Evolutionary conservation across 2,329 filamentous ascomycete species (phyloP).

Genomic region (Xylariaceae sp.): DNA sequence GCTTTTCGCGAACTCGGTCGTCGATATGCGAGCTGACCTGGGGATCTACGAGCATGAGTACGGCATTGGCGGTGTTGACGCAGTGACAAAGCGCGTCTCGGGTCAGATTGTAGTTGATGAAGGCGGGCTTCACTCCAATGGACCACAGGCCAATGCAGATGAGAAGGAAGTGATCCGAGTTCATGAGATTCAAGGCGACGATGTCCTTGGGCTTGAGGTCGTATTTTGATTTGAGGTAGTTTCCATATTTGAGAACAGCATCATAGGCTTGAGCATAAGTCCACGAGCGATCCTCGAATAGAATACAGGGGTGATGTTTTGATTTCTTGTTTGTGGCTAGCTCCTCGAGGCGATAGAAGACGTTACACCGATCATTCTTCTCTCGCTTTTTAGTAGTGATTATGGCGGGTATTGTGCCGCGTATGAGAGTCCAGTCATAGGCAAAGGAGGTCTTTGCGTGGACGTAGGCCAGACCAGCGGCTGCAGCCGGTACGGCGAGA

Average conservation of each 20-base stretch:
- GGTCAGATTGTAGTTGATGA: constrained; percentile 82
- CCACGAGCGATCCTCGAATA: constrained; percentile 65
- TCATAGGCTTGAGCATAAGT: constrained; percentile 76
- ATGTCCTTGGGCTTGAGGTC: constrained; percentile 67
- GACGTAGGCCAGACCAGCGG: constrained; percentile 69
- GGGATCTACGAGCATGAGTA: constrained; percentile 66
- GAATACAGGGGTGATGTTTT: constrained; percentile 56
- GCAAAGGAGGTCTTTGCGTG: constrained; percentile 66
- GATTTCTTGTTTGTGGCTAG: constrained; percentile 51
- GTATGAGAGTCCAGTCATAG: constrained; percentile 63
- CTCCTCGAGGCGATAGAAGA: constrained; percentile 73
- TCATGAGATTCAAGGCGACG: constrained; percentile 77
- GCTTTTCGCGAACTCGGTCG: constrained; percentile 51
- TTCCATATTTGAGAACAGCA: constrained; percentile 64
- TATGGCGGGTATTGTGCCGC: constrained; percentile 45
- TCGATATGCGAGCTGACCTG: constrained; percentile 52
- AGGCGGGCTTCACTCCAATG: constrained; percentile 76
- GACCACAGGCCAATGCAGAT: constrained; percentile 76
- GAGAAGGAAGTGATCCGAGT: constrained; percentile 74
- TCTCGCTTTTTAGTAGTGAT: constrained; percentile 45
- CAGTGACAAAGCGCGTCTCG: constrained; percentile 71
- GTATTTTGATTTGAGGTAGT: constrained; percentile 65
- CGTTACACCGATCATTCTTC: constrained; percentile 58
- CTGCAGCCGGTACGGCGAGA: constrained; percentile 56
- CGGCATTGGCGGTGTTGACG: constrained; percentile 62